Percentiles rank a stretch among this genome's conserved stretches.
Evolutionary conservation across 257 asterid species (phyloP).

Genomic region (Ilex asprella): DNA sequence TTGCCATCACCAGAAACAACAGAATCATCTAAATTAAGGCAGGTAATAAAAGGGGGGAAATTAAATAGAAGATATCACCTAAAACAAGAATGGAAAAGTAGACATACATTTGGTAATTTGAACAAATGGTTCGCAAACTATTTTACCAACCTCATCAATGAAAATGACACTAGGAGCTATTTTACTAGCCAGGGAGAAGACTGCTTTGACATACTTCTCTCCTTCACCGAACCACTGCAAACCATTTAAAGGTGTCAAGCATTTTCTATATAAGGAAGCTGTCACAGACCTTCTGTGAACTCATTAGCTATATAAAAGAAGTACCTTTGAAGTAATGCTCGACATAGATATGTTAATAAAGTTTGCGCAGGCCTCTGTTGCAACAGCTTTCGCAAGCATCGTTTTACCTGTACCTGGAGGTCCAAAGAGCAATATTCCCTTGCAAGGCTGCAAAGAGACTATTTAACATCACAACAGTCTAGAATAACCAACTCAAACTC

Average conservation of each 20-base stretch:
- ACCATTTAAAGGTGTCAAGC: constrained; percentile 5
- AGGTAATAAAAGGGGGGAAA: too few relatives aligned
- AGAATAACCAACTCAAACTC: constrained; percentile 1
- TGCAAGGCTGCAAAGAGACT: constrained; percentile 66
- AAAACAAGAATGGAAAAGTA: neutral
- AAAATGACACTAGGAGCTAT: constrained; percentile 79
- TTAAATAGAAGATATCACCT: too few relatives aligned
- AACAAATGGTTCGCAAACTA: neutral
- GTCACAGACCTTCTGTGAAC: neutral
- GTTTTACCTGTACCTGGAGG: constrained; percentile 95
- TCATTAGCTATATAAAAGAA: neutral
- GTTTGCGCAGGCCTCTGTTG: constrained; percentile 92
- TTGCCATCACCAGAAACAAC: too few relatives aligned
- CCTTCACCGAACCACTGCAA: constrained; percentile 94
- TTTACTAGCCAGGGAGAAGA: constrained; percentile 82
- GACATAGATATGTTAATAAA: constrained; percentile 90
- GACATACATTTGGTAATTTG: neutral
- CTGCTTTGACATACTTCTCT: constrained; percentile 85
- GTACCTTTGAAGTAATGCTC: constrained; percentile 79
- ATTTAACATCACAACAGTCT: constrained; percentile 10
- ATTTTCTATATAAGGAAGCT: neutral
- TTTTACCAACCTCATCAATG: constrained; percentile 71
- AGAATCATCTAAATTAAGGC: neutral
- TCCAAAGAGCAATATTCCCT: constrained; percentile 90
- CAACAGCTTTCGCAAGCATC: constrained; percentile 95